Evolutionary conservation across 2,329 filamentous ascomycete species (phyloP), one percentile per base, ranked within the genome.

Genomic region (Colletotrichum cuscutae): DNA sequence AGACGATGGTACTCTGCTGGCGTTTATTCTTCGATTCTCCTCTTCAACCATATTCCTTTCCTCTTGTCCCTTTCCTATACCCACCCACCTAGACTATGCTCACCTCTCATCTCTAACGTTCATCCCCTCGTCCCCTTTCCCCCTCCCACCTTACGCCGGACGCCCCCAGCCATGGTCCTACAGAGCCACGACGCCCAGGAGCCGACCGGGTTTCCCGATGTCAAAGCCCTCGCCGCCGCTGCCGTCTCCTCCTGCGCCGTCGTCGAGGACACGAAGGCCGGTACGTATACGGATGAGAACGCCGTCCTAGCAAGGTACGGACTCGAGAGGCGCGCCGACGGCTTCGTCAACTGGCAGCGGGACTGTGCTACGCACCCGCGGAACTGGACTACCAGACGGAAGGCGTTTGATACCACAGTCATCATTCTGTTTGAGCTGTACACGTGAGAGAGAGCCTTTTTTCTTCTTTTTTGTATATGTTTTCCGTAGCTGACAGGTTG

Each of bases 371-470:
- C 13, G 7, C 76, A 71, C 11, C 72, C 76, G 11, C 67, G 75
- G 7, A 77, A 77, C 32, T 79, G 75, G 74, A 68, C 70, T 5
- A 69, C 72, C 1, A 70, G 70, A 13, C 73, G 66, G 37, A 76
- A 74, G 69, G 42, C 58, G 26, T 77, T 76, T 63, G 76, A 75
- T 49, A 76, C 69, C 3, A 62, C 70, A 1, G 32, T 76, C 19
- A 77, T 77, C 13, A 72, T 77, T 9, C 37, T 77, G 12, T 68
- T 78, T 11, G 77, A 78, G 59, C 67, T 77, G 15, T 78, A 76
- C 35, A 77, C 75, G 76, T 77, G 42, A 69, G 37, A 42, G 37
- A 19, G 37, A 42, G 35, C 13, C 2, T 13, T 42, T 42, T 5
- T 28, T 53, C 32, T 35, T 35, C 4, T 35, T 35, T 4, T 35